Percentiles rank a stretch among this genome's conserved stretches.
Conservation (phyloP, 1,284 basidiomycete species). For the Exobasidium cylindrosporum region DNA sequence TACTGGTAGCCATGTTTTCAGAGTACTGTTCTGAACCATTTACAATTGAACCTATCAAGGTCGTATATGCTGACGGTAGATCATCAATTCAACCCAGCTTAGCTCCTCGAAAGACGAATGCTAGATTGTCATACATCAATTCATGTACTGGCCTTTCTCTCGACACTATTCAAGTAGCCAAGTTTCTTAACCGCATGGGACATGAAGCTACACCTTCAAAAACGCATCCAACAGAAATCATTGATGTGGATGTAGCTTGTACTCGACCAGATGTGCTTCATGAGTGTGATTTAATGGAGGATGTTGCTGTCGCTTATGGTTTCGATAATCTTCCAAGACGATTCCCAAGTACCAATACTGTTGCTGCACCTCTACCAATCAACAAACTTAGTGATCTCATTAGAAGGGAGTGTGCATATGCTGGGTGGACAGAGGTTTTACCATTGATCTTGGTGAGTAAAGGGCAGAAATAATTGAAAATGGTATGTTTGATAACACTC, state of each 20-base stretch:
- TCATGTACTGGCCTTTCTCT: conserved; percentile 84
- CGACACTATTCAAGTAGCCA: conserved; percentile 63
- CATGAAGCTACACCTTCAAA: conserved; percentile 36
- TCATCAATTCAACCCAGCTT: conserved; percentile 78
- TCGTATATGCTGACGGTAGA: conserved; percentile 61
- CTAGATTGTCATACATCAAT: conserved; percentile 87
- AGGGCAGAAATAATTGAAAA: background rate
- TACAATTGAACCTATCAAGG: conserved; percentile 57
- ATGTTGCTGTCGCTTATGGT: conserved; percentile 94
- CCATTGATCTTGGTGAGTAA: conserved; percentile 67
- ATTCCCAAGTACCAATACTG: conserved; percentile 91
- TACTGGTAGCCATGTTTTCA: conserved; percentile 93
- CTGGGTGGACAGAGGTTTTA: conserved; percentile 92
- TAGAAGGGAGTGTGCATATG: conserved; percentile 83
- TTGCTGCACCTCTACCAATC: conserved; percentile 84
- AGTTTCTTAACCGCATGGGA: conserved; percentile 72
- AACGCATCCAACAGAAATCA: conserved; percentile 37
- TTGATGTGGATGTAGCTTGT: conserved; percentile 71
- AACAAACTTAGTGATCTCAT: conserved; percentile 88
- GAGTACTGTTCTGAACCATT: conserved; percentile 91
- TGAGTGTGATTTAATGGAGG: conserved; percentile 97
- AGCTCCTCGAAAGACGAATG: conserved; percentile 68
- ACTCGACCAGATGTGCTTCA: conserved; percentile 96
- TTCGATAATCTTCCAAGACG: conserved; percentile 92
- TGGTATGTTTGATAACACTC: background rate